Base-by-base conservation (phyloP, 73 alveolate genomes). In the Paramecium octaurelia region DNA sequence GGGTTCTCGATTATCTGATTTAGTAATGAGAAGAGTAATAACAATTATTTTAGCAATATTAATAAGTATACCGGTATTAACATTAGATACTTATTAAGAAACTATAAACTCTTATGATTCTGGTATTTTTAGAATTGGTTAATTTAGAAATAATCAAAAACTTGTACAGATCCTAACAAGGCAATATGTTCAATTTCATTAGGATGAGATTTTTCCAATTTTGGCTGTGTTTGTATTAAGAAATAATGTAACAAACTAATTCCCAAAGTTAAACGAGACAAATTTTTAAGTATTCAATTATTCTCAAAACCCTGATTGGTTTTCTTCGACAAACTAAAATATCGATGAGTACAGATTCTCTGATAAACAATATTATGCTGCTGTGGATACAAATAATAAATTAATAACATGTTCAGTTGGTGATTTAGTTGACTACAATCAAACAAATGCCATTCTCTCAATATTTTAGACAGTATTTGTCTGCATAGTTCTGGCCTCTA, bases 11-110 rank as follows among this genome's bases (percentile, higher is more conserved):
- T 95, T 98, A 40, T 95, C 98, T 50, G 98, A 98, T 31, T 88
- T 92, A 86, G 98, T 98, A 10, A 97, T 98, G 42, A 95, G 96
- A 93, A 96, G 98, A 94, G 98, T 98, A 34, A 96, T 98, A 6
- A 86, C 98, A 0, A 90, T 98, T 34, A 97, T 98, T 16, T 95
- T 98, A 31, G 95, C 95, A 57, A 97, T 97, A 95, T 86, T 98
- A 43, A 43, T 98, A 14, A 85, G 96, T 23, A 91, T 96, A 18
- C 98, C 98, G 0, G 44, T 95, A 16, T 95, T 97, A 87, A 35
- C 95, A 14, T 58, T 84, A 73, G 58, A 38, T 50, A 92, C 97
- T 20, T 97, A 95, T 85, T 23, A 42, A 29, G 97, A 95, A 35
- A 93, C 84, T 12, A 68, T 59, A 42, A 83, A 31, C 58, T 58